phyloP scores from a whole-genome alignment of 148 eudicot genomes.

The Rhododendron mucronatum region DNA sequence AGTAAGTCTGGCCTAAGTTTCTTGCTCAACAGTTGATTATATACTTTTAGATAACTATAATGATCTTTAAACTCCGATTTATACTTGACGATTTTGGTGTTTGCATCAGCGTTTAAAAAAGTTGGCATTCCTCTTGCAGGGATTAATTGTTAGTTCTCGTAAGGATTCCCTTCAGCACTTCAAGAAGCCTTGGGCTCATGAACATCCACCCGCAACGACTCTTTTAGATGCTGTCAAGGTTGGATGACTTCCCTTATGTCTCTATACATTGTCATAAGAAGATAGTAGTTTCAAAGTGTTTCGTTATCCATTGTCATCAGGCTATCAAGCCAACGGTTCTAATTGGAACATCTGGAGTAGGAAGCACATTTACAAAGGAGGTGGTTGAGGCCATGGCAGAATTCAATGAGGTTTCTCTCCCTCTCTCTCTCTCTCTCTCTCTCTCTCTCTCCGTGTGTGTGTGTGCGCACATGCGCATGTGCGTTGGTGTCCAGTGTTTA shows the following conservation, averaged over 20 bases:
- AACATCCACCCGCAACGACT: slow-evolving; percentile 60
- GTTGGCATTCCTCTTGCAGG: slow-evolving; percentile 40
- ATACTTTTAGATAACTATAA: neutral
- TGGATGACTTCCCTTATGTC: slow-evolving; percentile 5
- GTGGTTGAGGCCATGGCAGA: slow-evolving; percentile 82
- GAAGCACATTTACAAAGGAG: slow-evolving; percentile 79
- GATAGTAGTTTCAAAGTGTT: neutral
- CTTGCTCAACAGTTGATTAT: neutral
- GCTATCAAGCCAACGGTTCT: slow-evolving; percentile 76
- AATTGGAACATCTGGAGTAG: slow-evolving; percentile 92
- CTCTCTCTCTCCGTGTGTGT: slow-evolving; percentile 4
- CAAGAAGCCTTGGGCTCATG: slow-evolving; percentile 98
- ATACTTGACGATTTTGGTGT: neutral
- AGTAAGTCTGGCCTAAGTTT: slow-evolving; percentile 26
- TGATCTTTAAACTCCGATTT: neutral
- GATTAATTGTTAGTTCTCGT: slow-evolving; percentile 77
- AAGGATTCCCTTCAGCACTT: slow-evolving; percentile 82
- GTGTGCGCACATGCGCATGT: neutral
- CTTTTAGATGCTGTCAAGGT: slow-evolving; percentile 86
- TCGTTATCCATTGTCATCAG: slow-evolving; percentile 26
- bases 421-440: slow-evolving; percentile 13
- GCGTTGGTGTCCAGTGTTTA: neutral
- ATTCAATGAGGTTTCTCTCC: slow-evolving; percentile 47
- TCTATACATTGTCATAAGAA: neutral
- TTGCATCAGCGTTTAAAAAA: neutral